Evolutionary conservation across 2,329 filamentous ascomycete genomes (phyloP), one percentile per base, ranked within the genome.

Genomic region (Xylaria multiplex): DNA sequence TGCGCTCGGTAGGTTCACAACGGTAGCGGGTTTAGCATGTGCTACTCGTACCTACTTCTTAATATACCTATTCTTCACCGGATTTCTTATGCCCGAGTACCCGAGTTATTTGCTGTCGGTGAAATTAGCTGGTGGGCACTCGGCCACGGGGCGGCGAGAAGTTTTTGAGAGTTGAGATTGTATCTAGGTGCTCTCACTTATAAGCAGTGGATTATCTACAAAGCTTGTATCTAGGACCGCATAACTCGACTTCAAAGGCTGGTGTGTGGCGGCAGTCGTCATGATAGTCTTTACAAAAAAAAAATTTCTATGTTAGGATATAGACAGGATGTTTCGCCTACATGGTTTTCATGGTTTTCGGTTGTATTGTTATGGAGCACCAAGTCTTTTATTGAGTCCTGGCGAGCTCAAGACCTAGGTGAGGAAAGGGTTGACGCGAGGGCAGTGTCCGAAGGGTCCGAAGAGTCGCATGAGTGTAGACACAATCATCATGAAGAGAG

Each of bases 61-160:
- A 43, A 35, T 56, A 48, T 40, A 32, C 3, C n/a, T 43, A 45
- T 52, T 22, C 13, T 22, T 19, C 2, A 9, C 24, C 16, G 14
- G 42, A 19, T n/a, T 37, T 40, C 48, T 40, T 50, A 30, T 59
- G 42, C 59, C 59, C 27, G 22, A 54, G 13, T 32, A 37, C 14
- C 32, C 3, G 52, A 37, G 2, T 22, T 13, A 13, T 30, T 56
- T 6, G 16, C 19, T 27, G 4, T 5, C 8, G 3, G n/a, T 35
- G 45, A 48, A n/a, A 16, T 42, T 14, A 2, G 9, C 35, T 27
- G 9, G 27, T 48, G 9, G 19, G 24, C 19, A 24, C 5, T 27
- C 4, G 8, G 8, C 8, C 24, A 46, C 43, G n/a, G 2, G 6
- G 43, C n/a, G 24, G 8, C 6, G 9, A 35, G 16, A 50, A 32